Base-by-base conservation (phyloP, 495 filamentous ascomycete genomes). In the Xylaria curta region DNA sequence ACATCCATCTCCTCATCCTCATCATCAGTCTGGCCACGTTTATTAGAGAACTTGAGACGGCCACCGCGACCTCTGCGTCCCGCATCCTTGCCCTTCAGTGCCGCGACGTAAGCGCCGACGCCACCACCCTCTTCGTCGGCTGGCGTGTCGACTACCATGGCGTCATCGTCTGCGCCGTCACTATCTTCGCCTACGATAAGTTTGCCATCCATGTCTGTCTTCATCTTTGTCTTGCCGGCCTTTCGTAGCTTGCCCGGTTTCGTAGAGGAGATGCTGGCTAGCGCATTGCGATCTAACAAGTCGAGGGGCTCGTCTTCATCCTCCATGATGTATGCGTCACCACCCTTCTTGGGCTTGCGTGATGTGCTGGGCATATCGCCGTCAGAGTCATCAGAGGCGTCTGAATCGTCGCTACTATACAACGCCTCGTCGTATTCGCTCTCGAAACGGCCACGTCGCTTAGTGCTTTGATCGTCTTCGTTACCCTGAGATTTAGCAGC, bases 391-490 rank as follows among this genome's bases (percentile, higher is more conserved):
- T 87, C 87, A 33, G 88, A 87, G 17, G 85, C 87, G 1, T 90
- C 90, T 44, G 84, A 85, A 47, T 82, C 82, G 60, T 92, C 93
- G 65, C 92, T 95, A 78, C 94, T 95, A 76, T 98, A 97, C 28
- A 99, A 87, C 7, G 95, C 93, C 82, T 97, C 92, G 81, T 99
- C 96, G 79, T 95, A 98, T 78, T 97, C 96, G 82, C 91, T 95
- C 82, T 93, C 92, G 81, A 95, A 95, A 62, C 87, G 87, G 66
- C 85, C 83, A 74, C 87, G 88, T 44, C 85, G 82, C 73, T 84
- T 85, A 58, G 82, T 73, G 75, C 76, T 59, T 12, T 85, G 80
- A 2, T 83, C 84, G 8, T 86, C 84, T 1, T 85, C 89, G 1
- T 84, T 86, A 19, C 76, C 84, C 28, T 76, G 82, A 21, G 81